Evolutionary conservation across 257 asterid genomes (phyloP).

Genomic region (Rhazya stricta): DNA sequence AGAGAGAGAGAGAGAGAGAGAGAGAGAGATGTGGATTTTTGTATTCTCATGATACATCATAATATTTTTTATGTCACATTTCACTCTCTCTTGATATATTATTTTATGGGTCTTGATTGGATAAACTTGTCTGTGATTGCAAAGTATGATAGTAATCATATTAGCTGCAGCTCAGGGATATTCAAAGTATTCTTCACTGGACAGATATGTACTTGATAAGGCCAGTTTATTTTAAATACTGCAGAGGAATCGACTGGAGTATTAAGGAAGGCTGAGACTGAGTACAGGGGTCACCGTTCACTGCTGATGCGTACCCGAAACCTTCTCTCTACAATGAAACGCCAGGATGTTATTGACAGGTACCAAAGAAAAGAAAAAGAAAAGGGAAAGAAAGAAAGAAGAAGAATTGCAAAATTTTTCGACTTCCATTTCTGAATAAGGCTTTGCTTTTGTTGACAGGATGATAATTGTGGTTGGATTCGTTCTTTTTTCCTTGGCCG

Average conservation of each 20-base stretch:
- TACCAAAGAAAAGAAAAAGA: background rate
- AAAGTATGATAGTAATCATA: background rate
- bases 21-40: background rate
- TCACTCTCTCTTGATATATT: background rate
- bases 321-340: conserved; percentile 88
- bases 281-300: conserved; percentile 87
- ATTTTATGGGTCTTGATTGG: background rate
- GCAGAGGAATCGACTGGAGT: conserved; percentile 89
- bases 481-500: conserved; percentile 72
- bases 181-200: background rate
- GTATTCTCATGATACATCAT: background rate
- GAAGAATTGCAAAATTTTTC: background rate
- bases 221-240: conserved; percentile 18
- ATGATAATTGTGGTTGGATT: conserved; percentile 62
- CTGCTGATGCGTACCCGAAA: conserved; percentile 70
- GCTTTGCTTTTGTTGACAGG: conserved; percentile 42
- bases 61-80: background rate
- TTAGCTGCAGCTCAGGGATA: background rate
- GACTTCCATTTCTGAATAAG: conserved; percentile 6
- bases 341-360: conserved; percentile 93
- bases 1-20: background rate
- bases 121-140: background rate
- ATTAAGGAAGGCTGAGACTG: conserved; percentile 75
- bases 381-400: background rate
- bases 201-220: background rate